Evolutionary conservation across 768 basidiomycete genomes (phyloP).

Genomic region (Sarcodon sp.): DNA sequence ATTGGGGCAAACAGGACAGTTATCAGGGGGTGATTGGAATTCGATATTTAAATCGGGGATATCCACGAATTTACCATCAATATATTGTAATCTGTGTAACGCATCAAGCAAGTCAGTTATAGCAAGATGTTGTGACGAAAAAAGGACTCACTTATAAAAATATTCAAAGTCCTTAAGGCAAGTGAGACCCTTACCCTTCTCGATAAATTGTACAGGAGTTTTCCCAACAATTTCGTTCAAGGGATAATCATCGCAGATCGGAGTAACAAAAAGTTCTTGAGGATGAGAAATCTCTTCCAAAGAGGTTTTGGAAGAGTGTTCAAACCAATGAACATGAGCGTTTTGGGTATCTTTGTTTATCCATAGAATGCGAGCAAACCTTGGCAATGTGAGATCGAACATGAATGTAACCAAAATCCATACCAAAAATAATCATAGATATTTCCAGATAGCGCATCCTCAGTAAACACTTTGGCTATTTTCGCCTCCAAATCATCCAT

Average conservation of each 20-base stretch:
- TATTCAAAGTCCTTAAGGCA: constrained; percentile 20
- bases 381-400: constrained; percentile 14
- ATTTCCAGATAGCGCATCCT: constrained; percentile 24
- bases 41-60: neutral
- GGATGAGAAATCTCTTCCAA: constrained; percentile 45
- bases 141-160: constrained; percentile 38
- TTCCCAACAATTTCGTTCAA: constrained; percentile 33
- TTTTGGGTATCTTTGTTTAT: constrained; percentile 28
- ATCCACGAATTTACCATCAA: neutral
- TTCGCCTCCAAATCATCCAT: constrained; percentile 19
- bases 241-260: constrained; percentile 32
- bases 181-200: too few species aligned
- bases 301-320: constrained; percentile 53
- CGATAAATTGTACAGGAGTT: constrained; percentile 11
- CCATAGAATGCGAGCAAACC: constrained; percentile 58
- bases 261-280: constrained; percentile 52
- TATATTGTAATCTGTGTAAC: neutral
- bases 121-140: neutral
- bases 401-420: neutral
- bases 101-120: neutral
- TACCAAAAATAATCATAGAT: constrained; percentile 59
- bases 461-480: constrained; percentile 19
- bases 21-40: constrained; percentile 24
- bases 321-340: constrained; percentile 65
- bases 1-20: constrained; percentile 38